These are phyloP conservation scores for Beauveria australis DNA, from an alignment of 2,329 filamentous ascomycete species.

Conservation along the genomic window DNA sequence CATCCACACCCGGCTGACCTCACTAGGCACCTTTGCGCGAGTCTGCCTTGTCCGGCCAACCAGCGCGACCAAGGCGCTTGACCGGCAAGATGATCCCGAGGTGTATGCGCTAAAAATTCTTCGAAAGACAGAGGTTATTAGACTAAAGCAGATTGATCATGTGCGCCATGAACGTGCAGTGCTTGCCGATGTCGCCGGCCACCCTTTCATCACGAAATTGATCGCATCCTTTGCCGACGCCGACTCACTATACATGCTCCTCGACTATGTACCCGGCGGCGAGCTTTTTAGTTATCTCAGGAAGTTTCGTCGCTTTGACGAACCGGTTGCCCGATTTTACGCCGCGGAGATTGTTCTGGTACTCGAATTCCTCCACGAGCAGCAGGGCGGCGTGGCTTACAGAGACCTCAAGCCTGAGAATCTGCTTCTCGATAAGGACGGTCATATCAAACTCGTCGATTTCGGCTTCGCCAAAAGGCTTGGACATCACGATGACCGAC, in stretches of 20 bases:
- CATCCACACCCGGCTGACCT: background rate
- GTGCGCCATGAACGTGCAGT: conserved; percentile 76
- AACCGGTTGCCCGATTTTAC: conserved; percentile 71
- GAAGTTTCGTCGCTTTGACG: conserved; percentile 69
- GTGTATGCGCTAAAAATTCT: conserved; percentile 80
- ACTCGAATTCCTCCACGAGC: conserved; percentile 71
- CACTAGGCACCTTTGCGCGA: conserved; percentile 66
- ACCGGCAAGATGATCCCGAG: conserved; percentile 28
- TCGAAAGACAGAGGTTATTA: conserved; percentile 65
- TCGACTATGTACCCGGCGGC: conserved; percentile 76
- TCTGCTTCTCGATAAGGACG: conserved; percentile 66
- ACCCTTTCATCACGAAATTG: conserved; percentile 77
- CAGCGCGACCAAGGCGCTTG: conserved; percentile 32
- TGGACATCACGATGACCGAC: conserved; percentile 42
- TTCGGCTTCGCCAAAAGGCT: conserved; percentile 81
- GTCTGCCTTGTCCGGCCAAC: conserved; percentile 69
- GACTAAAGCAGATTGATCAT: conserved; percentile 79
- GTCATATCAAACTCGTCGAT: conserved; percentile 75
- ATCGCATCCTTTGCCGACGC: conserved; percentile 71
- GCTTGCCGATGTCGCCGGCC: conserved; percentile 66
- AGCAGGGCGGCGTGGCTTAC: conserved; percentile 69
- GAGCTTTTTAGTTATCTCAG: conserved; percentile 80
- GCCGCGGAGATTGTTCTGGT: conserved; percentile 77
- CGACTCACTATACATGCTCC: conserved; percentile 73
- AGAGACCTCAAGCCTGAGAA: conserved; percentile 80